Conservation (phyloP, 2,329 filamentous ascomycete species). For the Apiospora marii region DNA sequence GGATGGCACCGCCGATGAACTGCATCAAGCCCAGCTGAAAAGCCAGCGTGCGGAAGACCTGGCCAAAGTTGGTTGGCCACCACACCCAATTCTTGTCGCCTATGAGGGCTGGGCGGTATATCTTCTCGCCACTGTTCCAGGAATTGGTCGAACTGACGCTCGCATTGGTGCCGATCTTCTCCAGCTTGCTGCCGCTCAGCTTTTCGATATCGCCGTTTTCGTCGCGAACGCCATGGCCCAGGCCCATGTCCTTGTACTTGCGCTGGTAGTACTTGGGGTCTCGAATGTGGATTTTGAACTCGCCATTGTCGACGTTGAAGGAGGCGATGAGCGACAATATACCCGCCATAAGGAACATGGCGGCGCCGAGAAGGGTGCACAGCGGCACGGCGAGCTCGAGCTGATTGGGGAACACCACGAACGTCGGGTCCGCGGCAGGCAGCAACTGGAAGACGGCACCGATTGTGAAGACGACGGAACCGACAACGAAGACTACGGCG, state of each 20-base stretch:
- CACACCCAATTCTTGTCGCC: conserved; percentile 27
- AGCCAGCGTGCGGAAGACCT: conserved; percentile 1
- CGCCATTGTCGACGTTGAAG: conserved; percentile 26
- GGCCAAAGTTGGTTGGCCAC: conserved; percentile 15
- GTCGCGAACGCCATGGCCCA: conserved; percentile 18
- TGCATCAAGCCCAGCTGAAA: conserved; percentile 26
- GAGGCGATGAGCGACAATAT: conserved; percentile 24
- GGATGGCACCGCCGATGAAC: conserved; percentile 23
- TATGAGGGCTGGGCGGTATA: conserved; percentile 26
- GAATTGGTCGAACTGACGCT: conserved; percentile 4
- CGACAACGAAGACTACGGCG: conserved; percentile 35
- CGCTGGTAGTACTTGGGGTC: conserved; percentile 15
- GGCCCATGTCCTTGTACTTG: conserved; percentile 17
- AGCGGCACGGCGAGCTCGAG: conserved; percentile 22
- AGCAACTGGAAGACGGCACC: conserved; percentile 25
- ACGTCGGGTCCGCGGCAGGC: conserved; percentile 11
- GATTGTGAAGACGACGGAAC: conserved; percentile 28
- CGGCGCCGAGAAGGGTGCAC: conserved; percentile 23
- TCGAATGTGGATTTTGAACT: conserved; percentile 20
- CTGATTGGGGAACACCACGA: conserved; percentile 11
- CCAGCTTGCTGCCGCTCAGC: not conserved
- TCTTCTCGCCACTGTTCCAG: conserved; percentile 25
- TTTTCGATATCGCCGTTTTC: conserved; percentile 21
- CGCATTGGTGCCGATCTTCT: not conserved
- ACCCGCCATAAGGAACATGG: conserved; percentile 24